These are phyloP conservation scores for Fraxinus velutina DNA, from an alignment of 305 asterid species.

Conservation along the genomic window DNA sequence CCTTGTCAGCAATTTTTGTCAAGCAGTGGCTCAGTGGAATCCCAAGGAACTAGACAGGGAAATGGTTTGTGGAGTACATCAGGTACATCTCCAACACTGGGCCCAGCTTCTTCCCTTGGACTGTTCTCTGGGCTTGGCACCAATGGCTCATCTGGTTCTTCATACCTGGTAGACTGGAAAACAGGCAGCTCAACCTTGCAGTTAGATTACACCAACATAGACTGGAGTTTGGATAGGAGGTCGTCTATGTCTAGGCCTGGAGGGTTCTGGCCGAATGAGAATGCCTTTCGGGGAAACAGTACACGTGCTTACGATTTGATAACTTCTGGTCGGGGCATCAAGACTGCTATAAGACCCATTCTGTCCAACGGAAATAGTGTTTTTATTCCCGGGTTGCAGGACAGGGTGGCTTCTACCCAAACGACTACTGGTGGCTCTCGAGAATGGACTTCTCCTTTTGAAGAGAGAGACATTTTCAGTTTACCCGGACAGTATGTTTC, in stretches of 20 bases:
- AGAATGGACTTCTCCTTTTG: constrained; percentile 88
- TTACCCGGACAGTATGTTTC: constrained; percentile 83
- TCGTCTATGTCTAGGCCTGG: constrained; percentile 32
- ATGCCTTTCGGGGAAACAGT: constrained; percentile 36
- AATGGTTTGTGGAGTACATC: constrained; percentile 56
- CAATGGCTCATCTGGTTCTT: constrained; percentile 50
- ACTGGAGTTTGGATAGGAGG: constrained; percentile 80
- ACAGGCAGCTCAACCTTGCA: constrained; percentile 52
- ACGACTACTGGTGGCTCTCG: constrained; percentile 42
- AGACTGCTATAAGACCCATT: constrained; percentile 43
- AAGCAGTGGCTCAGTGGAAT: constrained; percentile 43
- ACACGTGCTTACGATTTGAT: constrained; percentile 37
- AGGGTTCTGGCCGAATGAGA: constrained; percentile 43
- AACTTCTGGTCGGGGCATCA: constrained; percentile 39
- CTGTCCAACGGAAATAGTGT: constrained; percentile 39
- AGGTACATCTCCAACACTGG: constrained; percentile 48
- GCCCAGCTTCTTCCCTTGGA: constrained; percentile 74
- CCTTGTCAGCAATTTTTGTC: constrained; percentile 53
- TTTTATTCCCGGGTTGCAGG: constrained; percentile 38
- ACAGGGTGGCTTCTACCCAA: constrained; percentile 39
- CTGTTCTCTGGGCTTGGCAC: constrained; percentile 64
- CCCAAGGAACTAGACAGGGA: constrained; percentile 40
- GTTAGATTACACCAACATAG: constrained; percentile 66
- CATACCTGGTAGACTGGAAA: constrained; percentile 71
- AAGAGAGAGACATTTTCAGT: constrained; percentile 82